These are phyloP conservation scores for Trichopus zeylanicus DNA, from an alignment of 116 monocot genomes.

Conservation along the genomic window DNA sequence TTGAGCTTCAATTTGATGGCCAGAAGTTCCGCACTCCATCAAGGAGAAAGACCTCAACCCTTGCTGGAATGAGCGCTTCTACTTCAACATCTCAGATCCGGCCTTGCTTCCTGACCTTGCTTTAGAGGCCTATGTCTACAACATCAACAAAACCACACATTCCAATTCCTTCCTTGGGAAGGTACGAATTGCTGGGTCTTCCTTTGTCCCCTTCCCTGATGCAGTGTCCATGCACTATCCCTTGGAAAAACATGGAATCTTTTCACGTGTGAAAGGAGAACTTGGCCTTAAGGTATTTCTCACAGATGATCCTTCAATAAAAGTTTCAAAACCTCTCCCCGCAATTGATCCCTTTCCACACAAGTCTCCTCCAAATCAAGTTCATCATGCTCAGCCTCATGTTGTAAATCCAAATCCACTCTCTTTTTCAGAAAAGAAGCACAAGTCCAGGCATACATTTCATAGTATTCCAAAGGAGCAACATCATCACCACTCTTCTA, in stretches of 20 bases:
- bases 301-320: conserved; percentile 59
- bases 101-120: conserved; percentile 28
- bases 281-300: conserved; percentile 71
- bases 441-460: conserved; percentile 34
- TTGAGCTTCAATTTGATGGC: conserved; percentile 64
- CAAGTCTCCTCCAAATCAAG: conserved; percentile 11
- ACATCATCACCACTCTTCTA: conserved; percentile 19
- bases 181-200: conserved; percentile 52
- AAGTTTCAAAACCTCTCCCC: conserved; percentile 51
- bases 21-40: conserved; percentile 54
- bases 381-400: conserved; percentile 17
- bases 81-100: conserved; percentile 66
- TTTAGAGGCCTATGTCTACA: conserved; percentile 61
- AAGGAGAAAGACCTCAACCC: conserved; percentile 80
- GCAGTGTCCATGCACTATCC: conserved; percentile 63
- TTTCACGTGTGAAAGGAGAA: conserved; percentile 79
- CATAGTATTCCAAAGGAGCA: conserved; percentile 38
- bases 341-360: conserved; percentile 25
- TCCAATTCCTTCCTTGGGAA: conserved; percentile 55
- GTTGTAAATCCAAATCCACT: conserved; percentile 1
- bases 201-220: conserved; percentile 62
- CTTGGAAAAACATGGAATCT: conserved; percentile 59
- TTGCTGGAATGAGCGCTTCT: conserved; percentile 71
- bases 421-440: conserved; percentile 12
- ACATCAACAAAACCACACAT: conserved; percentile 27